Evolutionary conservation across 2,329 filamentous ascomycete species (phyloP).

Genomic region (Achaetomium macrosporum): DNA sequence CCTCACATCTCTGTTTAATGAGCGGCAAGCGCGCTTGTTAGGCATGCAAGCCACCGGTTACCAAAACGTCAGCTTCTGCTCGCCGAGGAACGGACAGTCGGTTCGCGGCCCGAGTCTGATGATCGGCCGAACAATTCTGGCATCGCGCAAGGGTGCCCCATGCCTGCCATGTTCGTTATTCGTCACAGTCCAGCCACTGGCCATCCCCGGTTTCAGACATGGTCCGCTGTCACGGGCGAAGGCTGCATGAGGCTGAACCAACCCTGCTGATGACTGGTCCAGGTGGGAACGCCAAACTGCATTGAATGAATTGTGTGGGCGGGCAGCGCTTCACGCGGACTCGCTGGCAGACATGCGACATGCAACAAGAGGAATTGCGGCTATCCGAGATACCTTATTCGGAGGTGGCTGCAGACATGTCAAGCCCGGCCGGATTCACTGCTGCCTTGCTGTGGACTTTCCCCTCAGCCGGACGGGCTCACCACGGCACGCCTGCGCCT

Average conservation of each 20-base stretch:
- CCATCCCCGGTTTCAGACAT: conserved; percentile 8
- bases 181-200: conserved; percentile 15
- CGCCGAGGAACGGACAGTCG: neutral
- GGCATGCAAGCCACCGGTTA: neutral
- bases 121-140: neutral
- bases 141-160: neutral
- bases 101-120: conserved; percentile 13
- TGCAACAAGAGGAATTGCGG: neutral
- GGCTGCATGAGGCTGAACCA: conserved; percentile 17
- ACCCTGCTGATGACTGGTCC: neutral
- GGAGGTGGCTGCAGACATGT: conserved; percentile 9
- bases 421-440: neutral
- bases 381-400: conserved; percentile 7
- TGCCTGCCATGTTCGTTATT: conserved; percentile 1
- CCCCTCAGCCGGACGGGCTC: neutral
- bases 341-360: neutral
- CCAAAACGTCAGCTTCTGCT: neutral
- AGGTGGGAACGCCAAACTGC: neutral
- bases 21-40: conserved; percentile 11
- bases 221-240: neutral
- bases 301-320: neutral
- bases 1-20: neutral
- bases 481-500: neutral
- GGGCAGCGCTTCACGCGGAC: neutral
- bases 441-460: neutral